phyloP scores from a whole-genome alignment of 2,329 filamentous ascomycete species.

The Elsinoe batatas region DNA sequence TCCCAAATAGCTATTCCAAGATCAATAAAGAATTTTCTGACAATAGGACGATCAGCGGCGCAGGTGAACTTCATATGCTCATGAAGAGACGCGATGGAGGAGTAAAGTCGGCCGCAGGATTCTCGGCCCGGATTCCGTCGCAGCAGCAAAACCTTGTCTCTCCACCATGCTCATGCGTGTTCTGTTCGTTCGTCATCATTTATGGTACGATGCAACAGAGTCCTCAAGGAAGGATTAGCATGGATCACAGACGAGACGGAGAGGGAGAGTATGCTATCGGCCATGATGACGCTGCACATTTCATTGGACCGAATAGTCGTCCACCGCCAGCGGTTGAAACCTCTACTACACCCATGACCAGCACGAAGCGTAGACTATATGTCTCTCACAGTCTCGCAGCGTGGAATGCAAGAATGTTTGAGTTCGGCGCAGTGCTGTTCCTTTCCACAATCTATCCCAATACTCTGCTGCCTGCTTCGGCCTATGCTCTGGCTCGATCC shows the following conservation, averaged over 20 bases:
- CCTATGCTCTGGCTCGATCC: conserved; percentile 57
- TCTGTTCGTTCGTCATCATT: no score
- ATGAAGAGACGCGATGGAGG: background rate
- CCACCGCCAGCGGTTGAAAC: background rate
- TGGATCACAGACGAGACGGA: background rate
- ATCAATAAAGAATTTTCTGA: background rate
- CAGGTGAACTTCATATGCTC: background rate
- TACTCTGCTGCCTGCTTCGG: conserved; percentile 55
- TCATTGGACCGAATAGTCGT: background rate
- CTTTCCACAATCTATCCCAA: conserved; percentile 36
- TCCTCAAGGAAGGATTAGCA: background rate
- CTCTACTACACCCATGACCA: background rate
- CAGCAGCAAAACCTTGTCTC: no score
- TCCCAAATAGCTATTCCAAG: background rate
- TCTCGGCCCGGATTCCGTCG: no score
- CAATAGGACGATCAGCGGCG: background rate
- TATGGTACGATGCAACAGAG: background rate
- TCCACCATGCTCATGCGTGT: no score
- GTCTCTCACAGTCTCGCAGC: conserved; percentile 39
- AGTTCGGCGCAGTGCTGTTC: conserved; percentile 42
- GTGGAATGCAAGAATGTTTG: conserved; percentile 41
- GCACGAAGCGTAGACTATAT: conserved; percentile 28
- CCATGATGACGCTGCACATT: background rate
- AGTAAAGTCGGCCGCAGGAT: background rate
- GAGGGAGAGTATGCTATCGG: background rate